Evolutionary conservation across 2,329 filamentous ascomycete species (phyloP), one percentile per base, ranked within the genome.

Genomic region (Diaporthe ilicicola): DNA sequence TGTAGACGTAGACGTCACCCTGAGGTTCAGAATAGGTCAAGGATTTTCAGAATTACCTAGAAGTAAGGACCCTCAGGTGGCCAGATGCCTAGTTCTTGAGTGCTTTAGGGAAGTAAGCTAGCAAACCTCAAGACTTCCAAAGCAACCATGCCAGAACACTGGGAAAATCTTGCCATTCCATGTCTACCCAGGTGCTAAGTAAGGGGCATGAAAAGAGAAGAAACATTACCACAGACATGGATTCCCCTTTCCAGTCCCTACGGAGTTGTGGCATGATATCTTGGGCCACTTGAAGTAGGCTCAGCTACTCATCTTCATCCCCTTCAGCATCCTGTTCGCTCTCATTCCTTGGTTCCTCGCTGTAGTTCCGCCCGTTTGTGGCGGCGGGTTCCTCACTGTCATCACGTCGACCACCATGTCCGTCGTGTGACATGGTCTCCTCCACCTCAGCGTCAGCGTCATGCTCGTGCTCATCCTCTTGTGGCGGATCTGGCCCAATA

Each of bases 401-500:
- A 37, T 73, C 74, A 13, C 71, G 74, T 34, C 71, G 53, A 44
- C 44, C 59, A 37, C 22, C 71, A 9, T 73, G 72, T 3, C 67
- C 70, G 13, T 74, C 73, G 7, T 73, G 72, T 50, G 74, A 75
- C 59, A 29, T 44, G 42, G 72, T 70, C 51, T 74, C 72, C 13
- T 75, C 74, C 24, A 77, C 76, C 46, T 73, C 73, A 24, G 77
- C 76, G 9, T 78, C 79, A 2, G 76, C 76, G 7, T 77, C 76
- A 29, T 79, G 79, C 50, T 77, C 76, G 27, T 79, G 79, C 50
- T 82, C 82, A 29, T 79, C 80, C 22, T 77, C 80, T 22, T 81
- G 81, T 50, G 59, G 59, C 59, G 59, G 59, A 32, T 84, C 82
- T 24, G 84, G 78, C 74, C 81, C 84, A 24, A 85, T 86, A 34